A percentile compares a stretch with the other conserved stretches of the same genome.
phyloP scores from a whole-genome alignment of 2,329 filamentous ascomycete species.

The Akanthomyces dipterigenus region DNA sequence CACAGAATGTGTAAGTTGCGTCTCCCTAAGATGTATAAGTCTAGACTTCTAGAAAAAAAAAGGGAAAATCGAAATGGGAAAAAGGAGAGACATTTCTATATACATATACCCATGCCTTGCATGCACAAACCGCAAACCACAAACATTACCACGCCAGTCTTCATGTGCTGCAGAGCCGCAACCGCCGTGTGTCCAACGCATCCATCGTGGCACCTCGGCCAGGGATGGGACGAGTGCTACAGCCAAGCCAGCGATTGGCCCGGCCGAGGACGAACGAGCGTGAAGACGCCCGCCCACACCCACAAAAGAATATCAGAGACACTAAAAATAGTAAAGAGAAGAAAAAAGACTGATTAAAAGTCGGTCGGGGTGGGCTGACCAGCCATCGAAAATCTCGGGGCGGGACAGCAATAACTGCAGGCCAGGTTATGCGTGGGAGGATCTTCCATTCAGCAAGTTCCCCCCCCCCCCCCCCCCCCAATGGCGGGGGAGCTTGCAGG shows the following conservation, averaged over 20 bases:
- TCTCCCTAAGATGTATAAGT: neutral
- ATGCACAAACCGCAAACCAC: neutral
- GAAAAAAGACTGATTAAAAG: neutral
- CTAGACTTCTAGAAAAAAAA: neutral
- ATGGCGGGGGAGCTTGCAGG: neutral
- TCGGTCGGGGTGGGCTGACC: neutral
- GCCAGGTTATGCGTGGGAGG: too few relatives aligned
- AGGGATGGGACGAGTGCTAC: neutral
- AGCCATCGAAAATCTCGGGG: neutral
- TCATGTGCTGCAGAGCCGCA: slow-evolving; percentile 3
- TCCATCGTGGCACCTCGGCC: neutral
- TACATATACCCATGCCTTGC: slow-evolving; percentile 2
- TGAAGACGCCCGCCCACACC: neutral
- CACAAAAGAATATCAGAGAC: neutral
- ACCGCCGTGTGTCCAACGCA: neutral
- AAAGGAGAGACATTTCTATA: slow-evolving; percentile 7
- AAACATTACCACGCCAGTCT: neutral
- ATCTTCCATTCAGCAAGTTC: neutral
- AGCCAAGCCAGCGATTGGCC: neutral
- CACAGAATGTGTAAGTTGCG: neutral
- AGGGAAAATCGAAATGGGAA: neutral
- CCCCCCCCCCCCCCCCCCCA: too few relatives aligned
- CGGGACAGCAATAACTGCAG: neutral
- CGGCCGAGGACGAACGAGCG: neutral
- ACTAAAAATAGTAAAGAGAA: slow-evolving; percentile 1